These are phyloP conservation scores for Sphaerulina populicola DNA, from an alignment of 2,329 filamentous ascomycete species.

Conservation along the genomic window DNA sequence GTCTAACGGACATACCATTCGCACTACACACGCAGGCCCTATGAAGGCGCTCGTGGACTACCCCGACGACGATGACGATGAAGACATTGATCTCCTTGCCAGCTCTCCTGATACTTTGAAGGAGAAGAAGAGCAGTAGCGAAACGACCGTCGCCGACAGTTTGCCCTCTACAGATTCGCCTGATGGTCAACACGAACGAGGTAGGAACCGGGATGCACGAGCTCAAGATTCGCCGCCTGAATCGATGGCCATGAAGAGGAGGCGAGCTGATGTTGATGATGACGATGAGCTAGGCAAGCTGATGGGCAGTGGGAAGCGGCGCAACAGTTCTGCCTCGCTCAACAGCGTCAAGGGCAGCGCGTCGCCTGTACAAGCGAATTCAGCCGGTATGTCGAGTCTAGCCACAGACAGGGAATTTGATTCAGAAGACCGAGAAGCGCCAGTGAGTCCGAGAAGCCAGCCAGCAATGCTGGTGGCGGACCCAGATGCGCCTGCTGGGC, in stretches of 20 bases:
- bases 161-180: slow-evolving; percentile 14
- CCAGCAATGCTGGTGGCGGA: slow-evolving; percentile 14
- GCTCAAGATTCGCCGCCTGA: slow-evolving; percentile 30
- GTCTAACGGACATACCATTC: slow-evolving; percentile 49
- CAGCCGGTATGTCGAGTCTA: slow-evolving; percentile 11
- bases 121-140: slow-evolving; percentile 26
- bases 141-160: slow-evolving; percentile 16
- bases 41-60: slow-evolving; percentile 81
- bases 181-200: slow-evolving; percentile 14
- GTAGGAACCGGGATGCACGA: slow-evolving; percentile 17
- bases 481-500: slow-evolving; percentile 13
- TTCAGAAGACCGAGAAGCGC: slow-evolving; percentile 3
- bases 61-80: slow-evolving; percentile 62
- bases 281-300: slow-evolving; percentile 87
- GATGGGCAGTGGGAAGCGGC: slow-evolving; percentile 42
- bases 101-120: slow-evolving; percentile 42
- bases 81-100: slow-evolving; percentile 44
- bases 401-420: slow-evolving; percentile 11
- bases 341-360: slow-evolving; percentile 20
- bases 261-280: slow-evolving; percentile 75
- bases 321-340: slow-evolving; percentile 33
- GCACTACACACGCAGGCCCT: slow-evolving; percentile 37
- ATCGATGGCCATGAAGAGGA: slow-evolving; percentile 64
- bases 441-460: slow-evolving; percentile 16
- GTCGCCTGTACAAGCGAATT: slow-evolving; percentile 19